Percentiles rank a stretch among this genome's conserved stretches.
Conservation (phyloP, 2,329 filamentous ascomycete species). For the Xylaria sp. region DNA sequence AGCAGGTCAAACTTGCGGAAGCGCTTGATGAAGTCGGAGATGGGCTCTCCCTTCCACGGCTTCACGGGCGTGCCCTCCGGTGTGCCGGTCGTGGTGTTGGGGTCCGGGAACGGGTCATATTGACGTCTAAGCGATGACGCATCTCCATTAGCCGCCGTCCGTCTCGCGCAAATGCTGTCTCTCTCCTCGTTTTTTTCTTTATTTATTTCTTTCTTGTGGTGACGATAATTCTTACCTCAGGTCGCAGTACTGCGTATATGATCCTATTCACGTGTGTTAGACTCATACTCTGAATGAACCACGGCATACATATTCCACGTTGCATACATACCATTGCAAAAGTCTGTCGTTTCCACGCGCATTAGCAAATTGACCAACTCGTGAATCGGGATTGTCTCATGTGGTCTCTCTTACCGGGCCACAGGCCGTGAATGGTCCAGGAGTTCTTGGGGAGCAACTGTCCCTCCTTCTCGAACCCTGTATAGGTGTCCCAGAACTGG, state of each 20-base stretch:
- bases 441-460: slow-evolving; percentile 67
- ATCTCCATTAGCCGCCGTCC: not conserved
- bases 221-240: slow-evolving; percentile 54
- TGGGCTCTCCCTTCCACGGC: slow-evolving; percentile 67
- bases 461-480: slow-evolving; percentile 66
- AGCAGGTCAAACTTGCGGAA: slow-evolving; percentile 70
- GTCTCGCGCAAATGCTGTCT: not conserved
- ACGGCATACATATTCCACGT: not conserved
- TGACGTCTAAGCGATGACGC: slow-evolving; percentile 58
- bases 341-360: slow-evolving; percentile 48
- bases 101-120: slow-evolving; percentile 70
- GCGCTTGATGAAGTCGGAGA: slow-evolving; percentile 67
- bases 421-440: slow-evolving; percentile 71
- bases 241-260: slow-evolving; percentile 76
- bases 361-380: slow-evolving; percentile 20
- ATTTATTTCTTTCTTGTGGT: not conserved
- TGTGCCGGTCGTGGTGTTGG: slow-evolving; percentile 71
- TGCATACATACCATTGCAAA: slow-evolving; percentile 55
- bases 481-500: slow-evolving; percentile 74
- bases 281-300: not conserved
- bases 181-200: too few relatives aligned
- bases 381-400: not conserved
- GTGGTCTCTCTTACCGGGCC: slow-evolving; percentile 55
- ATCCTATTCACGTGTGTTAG: slow-evolving; percentile 63
- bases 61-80: slow-evolving; percentile 64